Percentiles rank a stretch among this genome's conserved stretches.
These are phyloP conservation scores for Hypoxylon sp. DNA, from an alignment of 2,329 filamentous ascomycete genomes.

Conservation along the genomic window DNA sequence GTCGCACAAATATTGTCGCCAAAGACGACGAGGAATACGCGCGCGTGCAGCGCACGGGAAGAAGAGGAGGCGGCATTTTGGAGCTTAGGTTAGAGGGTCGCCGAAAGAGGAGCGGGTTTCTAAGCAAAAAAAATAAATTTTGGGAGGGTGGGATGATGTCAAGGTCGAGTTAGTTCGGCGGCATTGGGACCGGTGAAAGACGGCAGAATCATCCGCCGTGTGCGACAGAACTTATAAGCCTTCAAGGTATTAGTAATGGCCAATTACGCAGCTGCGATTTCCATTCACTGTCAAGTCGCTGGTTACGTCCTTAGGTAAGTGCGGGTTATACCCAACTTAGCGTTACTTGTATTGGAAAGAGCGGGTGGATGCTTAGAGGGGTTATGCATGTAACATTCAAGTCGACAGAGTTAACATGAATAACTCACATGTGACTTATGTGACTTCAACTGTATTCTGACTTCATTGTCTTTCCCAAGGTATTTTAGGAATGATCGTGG, in stretches of 20 bases:
- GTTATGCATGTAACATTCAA: slow-evolving; percentile 18
- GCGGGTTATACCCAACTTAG: not conserved
- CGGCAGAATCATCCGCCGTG: slow-evolving; percentile 21
- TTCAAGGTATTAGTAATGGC: slow-evolving; percentile 34
- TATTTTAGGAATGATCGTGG: not conserved
- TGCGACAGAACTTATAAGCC: not conserved
- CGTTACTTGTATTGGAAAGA: not conserved
- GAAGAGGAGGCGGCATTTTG: slow-evolving; percentile 41
- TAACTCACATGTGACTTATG: slow-evolving; percentile 1
- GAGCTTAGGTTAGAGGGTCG: not conserved
- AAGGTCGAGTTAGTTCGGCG: slow-evolving; percentile 32
- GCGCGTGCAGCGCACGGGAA: slow-evolving; percentile 55
- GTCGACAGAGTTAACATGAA: slow-evolving; percentile 1
- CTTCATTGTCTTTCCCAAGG: not conserved
- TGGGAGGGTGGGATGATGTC: slow-evolving; percentile 49
- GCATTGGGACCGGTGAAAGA: slow-evolving; percentile 15
- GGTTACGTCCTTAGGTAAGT: not conserved
- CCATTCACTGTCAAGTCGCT: slow-evolving; percentile 23
- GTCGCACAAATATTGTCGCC: slow-evolving; percentile 52
- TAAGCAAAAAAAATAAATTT: slow-evolving; percentile 45
- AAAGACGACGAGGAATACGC: slow-evolving; percentile 52
- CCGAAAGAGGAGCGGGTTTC: slow-evolving; percentile 26
- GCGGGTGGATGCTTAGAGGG: not conserved
- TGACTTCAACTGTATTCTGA: not conserved
- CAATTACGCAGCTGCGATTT: slow-evolving; percentile 38